Evolutionary conservation across 2,329 filamentous ascomycete genomes (phyloP).

Genomic region (Monilinia aucupariae): DNA sequence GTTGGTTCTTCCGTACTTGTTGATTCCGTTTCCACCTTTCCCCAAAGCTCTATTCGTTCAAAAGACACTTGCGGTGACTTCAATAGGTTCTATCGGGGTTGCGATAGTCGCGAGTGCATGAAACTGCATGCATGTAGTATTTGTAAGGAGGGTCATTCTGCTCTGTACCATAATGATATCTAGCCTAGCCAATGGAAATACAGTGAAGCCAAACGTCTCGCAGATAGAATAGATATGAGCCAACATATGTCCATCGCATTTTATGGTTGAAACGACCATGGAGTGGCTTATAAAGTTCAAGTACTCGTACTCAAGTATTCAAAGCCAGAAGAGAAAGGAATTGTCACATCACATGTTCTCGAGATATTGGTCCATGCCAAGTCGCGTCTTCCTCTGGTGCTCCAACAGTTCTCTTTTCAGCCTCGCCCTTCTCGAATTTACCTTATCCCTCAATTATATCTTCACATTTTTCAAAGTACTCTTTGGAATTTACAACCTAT

Average conservation of each 20-base stretch:
- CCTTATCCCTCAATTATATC: not conserved
- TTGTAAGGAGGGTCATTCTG: not conserved
- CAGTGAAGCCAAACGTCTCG: not conserved
- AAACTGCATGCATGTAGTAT: slow-evolving; percentile 1
- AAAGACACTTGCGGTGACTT: not conserved
- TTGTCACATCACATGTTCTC: slow-evolving; percentile 7
- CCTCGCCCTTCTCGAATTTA: not conserved
- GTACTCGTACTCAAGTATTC: not conserved
- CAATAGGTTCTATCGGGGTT: slow-evolving; percentile 1
- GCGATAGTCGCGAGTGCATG: not conserved
- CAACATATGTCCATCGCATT: too few relatives aligned
- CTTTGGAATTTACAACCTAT: not conserved
- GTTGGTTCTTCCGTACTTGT: not conserved
- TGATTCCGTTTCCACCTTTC: not conserved
- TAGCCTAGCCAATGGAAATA: not conserved
- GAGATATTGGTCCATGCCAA: slow-evolving; percentile 2
- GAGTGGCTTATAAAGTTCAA: not conserved
- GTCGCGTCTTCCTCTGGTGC: slow-evolving; percentile 11
- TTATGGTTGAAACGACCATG: not conserved
- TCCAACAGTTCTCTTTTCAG: not conserved
- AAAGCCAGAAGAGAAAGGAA: not conserved
- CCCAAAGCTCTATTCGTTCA: too few relatives aligned
- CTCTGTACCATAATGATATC: not conserved
- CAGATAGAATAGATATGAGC: not conserved
- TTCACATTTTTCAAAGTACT: not conserved